These are phyloP conservation scores for Puccinellia tenuiflora DNA, from an alignment of 176 grass and related monocot species.

Conservation along the genomic window DNA sequence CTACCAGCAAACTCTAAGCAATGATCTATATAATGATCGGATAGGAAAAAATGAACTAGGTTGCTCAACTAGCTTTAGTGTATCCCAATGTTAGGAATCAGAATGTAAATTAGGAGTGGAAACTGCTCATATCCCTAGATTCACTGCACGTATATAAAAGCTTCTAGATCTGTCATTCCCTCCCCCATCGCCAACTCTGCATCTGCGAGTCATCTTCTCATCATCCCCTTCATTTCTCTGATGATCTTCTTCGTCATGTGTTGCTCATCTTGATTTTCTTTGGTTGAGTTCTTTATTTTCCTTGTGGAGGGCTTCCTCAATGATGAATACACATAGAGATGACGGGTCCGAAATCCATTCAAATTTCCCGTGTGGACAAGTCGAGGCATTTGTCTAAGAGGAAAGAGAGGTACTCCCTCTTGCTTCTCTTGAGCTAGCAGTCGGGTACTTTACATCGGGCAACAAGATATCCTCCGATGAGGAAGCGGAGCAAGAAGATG, in stretches of 20 bases:
- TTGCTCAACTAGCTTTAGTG: neutral
- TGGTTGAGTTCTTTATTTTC: neutral
- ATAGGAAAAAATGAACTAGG: too few relatives aligned
- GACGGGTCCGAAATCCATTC: conserved; percentile 31
- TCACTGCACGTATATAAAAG: neutral
- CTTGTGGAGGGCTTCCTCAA: neutral
- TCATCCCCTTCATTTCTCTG: too few relatives aligned
- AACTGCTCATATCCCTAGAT: conserved; percentile 13
- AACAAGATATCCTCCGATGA: too few relatives aligned
- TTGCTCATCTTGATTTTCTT: neutral
- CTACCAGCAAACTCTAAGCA: too few relatives aligned
- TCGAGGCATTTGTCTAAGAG: too few relatives aligned
- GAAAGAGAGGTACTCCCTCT: too few relatives aligned
- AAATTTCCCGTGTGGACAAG: too few relatives aligned
- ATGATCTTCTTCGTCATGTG: too few relatives aligned
- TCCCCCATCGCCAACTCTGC: neutral
- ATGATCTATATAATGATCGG: too few relatives aligned
- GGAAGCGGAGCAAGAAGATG: too few relatives aligned
- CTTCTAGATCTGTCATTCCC: neutral
- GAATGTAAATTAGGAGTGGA: neutral
- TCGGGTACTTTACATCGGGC: too few relatives aligned
- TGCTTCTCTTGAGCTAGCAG: too few relatives aligned
- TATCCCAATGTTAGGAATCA: neutral
- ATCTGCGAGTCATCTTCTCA: neutral
- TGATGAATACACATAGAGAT: neutral